These are phyloP conservation scores for Amaranthus tricolor DNA, from an alignment of 179 eudicot genomes.

Conservation along the genomic window DNA sequence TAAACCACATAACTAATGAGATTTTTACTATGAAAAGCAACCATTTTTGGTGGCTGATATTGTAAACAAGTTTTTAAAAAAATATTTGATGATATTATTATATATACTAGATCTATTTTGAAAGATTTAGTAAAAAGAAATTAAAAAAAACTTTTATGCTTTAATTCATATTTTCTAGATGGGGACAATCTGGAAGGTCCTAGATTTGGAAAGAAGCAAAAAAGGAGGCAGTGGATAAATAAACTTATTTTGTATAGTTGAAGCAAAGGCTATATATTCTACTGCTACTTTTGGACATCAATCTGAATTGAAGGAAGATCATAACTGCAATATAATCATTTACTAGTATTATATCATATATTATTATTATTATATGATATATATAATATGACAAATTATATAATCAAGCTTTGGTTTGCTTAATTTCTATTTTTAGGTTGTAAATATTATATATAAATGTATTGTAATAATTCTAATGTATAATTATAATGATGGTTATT, in stretches of 20 bases:
- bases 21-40: neutral
- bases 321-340: no score
- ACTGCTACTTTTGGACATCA: neutral
- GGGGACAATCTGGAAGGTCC: conserved; percentile 25
- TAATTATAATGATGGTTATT: neutral
- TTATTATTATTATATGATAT: neutral
- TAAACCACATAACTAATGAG: neutral
- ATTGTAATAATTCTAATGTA: neutral
- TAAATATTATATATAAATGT: neutral
- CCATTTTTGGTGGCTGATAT: neutral
- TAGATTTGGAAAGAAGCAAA: conserved; percentile 12
- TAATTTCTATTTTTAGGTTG: neutral
- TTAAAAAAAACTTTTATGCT: conserved; percentile 13
- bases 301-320: neutral
- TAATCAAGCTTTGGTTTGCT: neutral
- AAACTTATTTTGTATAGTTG: conserved; percentile 29
- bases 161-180: neutral
- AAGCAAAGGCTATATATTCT: conserved; percentile 11
- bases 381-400: neutral
- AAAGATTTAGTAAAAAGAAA: conserved; percentile 4
- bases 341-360: neutral
- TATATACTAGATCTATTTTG: no score
- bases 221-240: neutral
- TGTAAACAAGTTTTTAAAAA: conserved; percentile 1
- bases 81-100: neutral